phyloP scores from a whole-genome alignment of 768 basidiomycete species.

The Tylopilus sp. region DNA sequence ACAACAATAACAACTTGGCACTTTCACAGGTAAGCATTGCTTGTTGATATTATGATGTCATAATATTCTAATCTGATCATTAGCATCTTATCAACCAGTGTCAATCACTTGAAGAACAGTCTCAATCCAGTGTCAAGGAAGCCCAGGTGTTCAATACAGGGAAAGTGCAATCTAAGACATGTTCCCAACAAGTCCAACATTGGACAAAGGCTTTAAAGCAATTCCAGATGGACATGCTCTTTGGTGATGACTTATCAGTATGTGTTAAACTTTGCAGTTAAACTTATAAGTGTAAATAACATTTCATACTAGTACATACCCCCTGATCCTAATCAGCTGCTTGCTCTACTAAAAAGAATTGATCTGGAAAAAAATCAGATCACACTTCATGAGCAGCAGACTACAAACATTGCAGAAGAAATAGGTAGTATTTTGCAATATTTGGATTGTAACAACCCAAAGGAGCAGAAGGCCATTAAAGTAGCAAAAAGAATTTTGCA shows the following conservation, averaged over 20 bases:
- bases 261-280: background rate
- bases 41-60: background rate
- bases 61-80: background rate
- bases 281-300: background rate
- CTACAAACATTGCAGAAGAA: conserved; percentile 5
- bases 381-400: conserved; percentile 15
- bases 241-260: conserved; percentile 22
- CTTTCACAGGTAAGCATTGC: conserved; percentile 10
- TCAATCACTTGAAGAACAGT: background rate
- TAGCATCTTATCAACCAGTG: background rate
- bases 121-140: background rate
- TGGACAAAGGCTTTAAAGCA: conserved; percentile 14
- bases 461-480: conserved; percentile 5
- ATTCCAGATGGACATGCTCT: conserved; percentile 3
- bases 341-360: conserved; percentile 20
- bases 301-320: conserved; percentile 3
- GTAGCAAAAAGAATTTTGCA: conserved; percentile 16
- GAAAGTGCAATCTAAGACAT: accelerated
- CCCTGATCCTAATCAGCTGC: conserved; percentile 7
- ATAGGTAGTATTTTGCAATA: background rate
- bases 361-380: conserved; percentile 18
- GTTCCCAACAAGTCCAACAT: background rate
- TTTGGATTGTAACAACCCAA: background rate
- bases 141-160: background rate
- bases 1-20: accelerated